These are phyloP conservation scores for Malus hybrid DNA, from an alignment of 331 rosid species.

Conservation along the genomic window DNA sequence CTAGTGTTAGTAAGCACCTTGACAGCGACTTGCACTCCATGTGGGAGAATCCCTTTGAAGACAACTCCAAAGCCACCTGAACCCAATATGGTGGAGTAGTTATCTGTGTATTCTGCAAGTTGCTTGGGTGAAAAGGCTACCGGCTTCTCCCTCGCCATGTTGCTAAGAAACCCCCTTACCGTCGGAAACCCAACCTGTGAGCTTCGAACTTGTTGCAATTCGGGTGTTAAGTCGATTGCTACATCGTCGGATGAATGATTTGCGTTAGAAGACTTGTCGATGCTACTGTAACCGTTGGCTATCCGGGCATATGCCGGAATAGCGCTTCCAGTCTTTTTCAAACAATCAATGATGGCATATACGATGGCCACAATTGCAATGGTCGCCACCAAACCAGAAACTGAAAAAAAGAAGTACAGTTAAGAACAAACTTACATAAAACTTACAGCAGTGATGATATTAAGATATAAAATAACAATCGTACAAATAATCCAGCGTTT, in stretches of 20 bases:
- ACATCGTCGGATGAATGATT: neutral
- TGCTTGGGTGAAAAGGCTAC: slow-evolving; percentile 30
- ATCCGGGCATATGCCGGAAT: slow-evolving; percentile 26
- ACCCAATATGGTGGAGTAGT: slow-evolving; percentile 35
- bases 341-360: slow-evolving; percentile 37
- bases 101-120: slow-evolving; percentile 20
- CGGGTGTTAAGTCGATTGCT: slow-evolving; percentile 3
- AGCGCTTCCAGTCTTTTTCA: slow-evolving; percentile 36
- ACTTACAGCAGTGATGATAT: neutral
- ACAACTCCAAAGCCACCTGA: slow-evolving; percentile 50
- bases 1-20: slow-evolving; percentile 31
- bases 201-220: neutral
- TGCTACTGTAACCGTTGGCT: neutral
- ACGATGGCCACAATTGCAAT: slow-evolving; percentile 24
- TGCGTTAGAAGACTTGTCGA: neutral
- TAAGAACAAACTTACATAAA: neutral
- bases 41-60: slow-evolving; percentile 37
- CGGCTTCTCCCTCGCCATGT: slow-evolving; percentile 41
- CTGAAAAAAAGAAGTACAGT: slow-evolving; percentile 12
- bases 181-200: slow-evolving; percentile 27
- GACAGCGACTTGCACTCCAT: slow-evolving; percentile 37
- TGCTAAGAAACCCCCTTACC: slow-evolving; percentile 41
- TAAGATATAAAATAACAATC: too few species aligned
- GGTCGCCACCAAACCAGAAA: slow-evolving; percentile 12
- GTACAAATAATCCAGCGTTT: neutral